Conservation (phyloP, 2,329 filamentous ascomycete genomes). For the Fusarium miscanthi region DNA sequence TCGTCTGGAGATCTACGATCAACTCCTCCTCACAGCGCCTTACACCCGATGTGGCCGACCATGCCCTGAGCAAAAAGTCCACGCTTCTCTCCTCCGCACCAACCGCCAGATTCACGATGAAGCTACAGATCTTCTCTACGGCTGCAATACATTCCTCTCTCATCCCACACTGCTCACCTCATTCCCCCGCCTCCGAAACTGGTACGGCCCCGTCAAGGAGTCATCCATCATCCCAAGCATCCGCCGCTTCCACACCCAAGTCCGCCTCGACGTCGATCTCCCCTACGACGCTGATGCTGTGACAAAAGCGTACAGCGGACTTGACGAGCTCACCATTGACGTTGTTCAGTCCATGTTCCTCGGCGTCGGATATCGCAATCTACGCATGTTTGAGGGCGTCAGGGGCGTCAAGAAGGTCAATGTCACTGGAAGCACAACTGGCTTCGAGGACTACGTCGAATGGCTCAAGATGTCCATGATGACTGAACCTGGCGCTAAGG, state of each 20-base stretch:
- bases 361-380: constrained; percentile 52
- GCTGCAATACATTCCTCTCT: constrained; percentile 57
- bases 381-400: constrained; percentile 57
- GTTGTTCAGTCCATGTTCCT: constrained; percentile 53
- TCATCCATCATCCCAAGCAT: constrained; percentile 49
- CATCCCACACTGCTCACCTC: constrained; percentile 54
- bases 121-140: constrained; percentile 55
- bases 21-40: constrained; percentile 54
- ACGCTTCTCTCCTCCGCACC: constrained; percentile 55
- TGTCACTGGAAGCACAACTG: constrained; percentile 53
- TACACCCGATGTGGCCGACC: constrained; percentile 40
- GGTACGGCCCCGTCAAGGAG: constrained; percentile 48
- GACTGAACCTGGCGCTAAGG: constrained; percentile 38
- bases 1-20: constrained; percentile 58
- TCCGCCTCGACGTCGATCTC: constrained; percentile 56
- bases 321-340: constrained; percentile 55
- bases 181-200: constrained; percentile 54
- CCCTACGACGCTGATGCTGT: constrained; percentile 48
- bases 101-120: constrained; percentile 57
- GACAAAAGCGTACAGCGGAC: constrained; percentile 50
- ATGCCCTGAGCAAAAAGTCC: constrained; percentile 39
- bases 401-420: constrained; percentile 52
- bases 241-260: constrained; percentile 53
- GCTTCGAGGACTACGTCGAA: constrained; percentile 55
- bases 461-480: constrained; percentile 56